These are phyloP conservation scores for Leavenworthia alabamica DNA, from an alignment of 345 rosid genomes.

Conservation along the genomic window DNA sequence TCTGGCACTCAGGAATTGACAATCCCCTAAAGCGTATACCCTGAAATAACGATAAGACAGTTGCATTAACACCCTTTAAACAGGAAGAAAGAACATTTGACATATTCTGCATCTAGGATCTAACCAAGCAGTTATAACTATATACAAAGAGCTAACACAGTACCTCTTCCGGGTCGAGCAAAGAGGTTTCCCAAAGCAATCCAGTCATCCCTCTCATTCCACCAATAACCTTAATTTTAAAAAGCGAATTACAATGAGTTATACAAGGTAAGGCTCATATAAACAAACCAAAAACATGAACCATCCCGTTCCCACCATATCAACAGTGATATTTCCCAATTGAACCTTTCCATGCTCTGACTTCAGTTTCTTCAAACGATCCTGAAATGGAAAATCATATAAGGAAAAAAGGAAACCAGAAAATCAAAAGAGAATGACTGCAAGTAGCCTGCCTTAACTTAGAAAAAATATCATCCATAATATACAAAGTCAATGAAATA, in stretches of 20 bases:
- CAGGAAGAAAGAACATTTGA: not conserved
- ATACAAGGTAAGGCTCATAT: not conserved
- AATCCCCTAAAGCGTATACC: slow-evolving; percentile 94
- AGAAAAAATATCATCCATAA: not conserved
- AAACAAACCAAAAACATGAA: not conserved
- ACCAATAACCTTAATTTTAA: slow-evolving; percentile 62
- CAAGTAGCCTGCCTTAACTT: not conserved
- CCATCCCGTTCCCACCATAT: slow-evolving; percentile 53
- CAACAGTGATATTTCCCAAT: slow-evolving; percentile 82
- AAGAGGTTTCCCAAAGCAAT: slow-evolving; percentile 92
- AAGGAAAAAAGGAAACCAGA: not conserved
- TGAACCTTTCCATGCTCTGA: slow-evolving; percentile 84
- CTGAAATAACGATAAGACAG: slow-evolving; percentile 34
- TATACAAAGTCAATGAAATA: not conserved
- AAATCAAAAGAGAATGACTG: not conserved
- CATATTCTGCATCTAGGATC: not conserved
- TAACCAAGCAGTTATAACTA: slow-evolving; percentile 1
- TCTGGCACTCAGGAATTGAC: slow-evolving; percentile 97
- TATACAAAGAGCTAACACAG: slow-evolving; percentile 2
- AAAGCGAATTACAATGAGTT: not conserved
- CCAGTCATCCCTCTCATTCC: slow-evolving; percentile 99
- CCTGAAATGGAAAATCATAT: slow-evolving; percentile 41
- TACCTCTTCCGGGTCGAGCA: slow-evolving; percentile 97
- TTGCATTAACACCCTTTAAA: slow-evolving; percentile 3
- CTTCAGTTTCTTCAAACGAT: slow-evolving; percentile 80